These are phyloP conservation scores for Kuraishia cidri DNA, from an alignment of 805 yeast species.

Conservation along the genomic window DNA sequence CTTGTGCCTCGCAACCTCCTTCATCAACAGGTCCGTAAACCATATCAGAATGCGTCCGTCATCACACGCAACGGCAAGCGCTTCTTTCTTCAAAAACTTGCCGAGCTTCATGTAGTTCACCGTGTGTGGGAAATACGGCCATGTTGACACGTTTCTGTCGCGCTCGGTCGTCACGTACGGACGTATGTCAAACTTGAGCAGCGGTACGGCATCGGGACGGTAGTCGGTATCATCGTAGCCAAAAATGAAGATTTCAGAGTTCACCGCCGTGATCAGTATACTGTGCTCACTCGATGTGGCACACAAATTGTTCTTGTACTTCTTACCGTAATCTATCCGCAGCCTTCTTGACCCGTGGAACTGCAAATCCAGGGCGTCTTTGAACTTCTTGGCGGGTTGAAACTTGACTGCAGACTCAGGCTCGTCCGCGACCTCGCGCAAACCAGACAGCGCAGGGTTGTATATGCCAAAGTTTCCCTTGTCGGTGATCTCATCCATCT, in stretches of 20 bases:
- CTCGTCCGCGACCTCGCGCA: constrained; percentile 6
- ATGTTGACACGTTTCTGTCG: constrained; percentile 17
- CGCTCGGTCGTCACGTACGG: background rate
- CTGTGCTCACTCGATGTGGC: background rate
- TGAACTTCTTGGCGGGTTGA: constrained; percentile 27
- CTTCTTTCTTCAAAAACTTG: constrained; percentile 26
- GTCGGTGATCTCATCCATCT: constrained; percentile 8
- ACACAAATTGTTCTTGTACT: constrained; percentile 2
- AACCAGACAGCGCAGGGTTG: background rate
- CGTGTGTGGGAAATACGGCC: constrained; percentile 47
- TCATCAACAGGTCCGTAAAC: constrained; percentile 20
- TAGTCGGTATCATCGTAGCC: background rate
- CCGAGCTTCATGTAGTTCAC: constrained; percentile 39
- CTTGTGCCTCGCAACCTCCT: constrained; percentile 5
- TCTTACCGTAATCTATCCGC: background rate
- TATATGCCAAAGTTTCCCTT: constrained; percentile 4
- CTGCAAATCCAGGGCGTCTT: constrained; percentile 15
- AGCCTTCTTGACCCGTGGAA: background rate
- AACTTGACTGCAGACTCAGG: constrained; percentile 13
- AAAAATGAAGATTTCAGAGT: background rate
- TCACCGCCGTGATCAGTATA: constrained; percentile 1
- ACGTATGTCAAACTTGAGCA: background rate
- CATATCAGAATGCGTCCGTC: constrained; percentile 41
- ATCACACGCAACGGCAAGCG: constrained; percentile 41
- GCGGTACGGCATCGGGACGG: background rate